Percentiles rank a stretch among this genome's conserved stretches.
Evolutionary conservation across 352 stramenopile genomes (phyloP).

Genomic region (Pythium pectinolyticum): DNA sequence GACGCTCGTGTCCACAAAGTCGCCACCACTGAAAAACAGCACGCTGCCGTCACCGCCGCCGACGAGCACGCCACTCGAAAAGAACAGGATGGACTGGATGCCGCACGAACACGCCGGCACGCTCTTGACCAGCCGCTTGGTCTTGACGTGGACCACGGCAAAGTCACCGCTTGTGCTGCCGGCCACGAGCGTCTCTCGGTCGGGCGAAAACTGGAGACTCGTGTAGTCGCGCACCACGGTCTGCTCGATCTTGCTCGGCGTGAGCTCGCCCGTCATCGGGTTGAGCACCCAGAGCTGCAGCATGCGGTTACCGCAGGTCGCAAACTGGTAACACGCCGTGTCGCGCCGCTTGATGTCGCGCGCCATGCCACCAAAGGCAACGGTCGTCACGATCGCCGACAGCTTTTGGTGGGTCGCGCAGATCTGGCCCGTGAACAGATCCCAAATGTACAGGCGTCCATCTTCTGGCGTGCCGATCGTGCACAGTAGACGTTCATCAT

Average conservation of each 20-base stretch:
- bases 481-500: conserved; percentile 89
- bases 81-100: conserved; percentile 62
- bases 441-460: conserved; percentile 89
- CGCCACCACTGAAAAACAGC: conserved; percentile 62
- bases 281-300: conserved; percentile 87
- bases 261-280: conserved; percentile 78
- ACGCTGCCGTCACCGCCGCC: conserved; percentile 88
- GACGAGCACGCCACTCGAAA: conserved; percentile 49
- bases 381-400: conserved; percentile 47
- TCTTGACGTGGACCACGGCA: conserved; percentile 77
- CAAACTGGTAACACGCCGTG: conserved; percentile 87
- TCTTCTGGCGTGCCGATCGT: conserved; percentile 79
- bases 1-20: conserved; percentile 74
- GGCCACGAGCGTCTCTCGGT: conserved; percentile 80
- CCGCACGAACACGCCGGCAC: conserved; percentile 82
- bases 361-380: conserved; percentile 83
- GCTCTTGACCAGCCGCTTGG: conserved; percentile 60
- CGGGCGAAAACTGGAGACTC: conserved; percentile 78
- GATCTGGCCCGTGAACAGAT: conserved; percentile 87
- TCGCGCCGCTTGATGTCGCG: conserved; percentile 91
- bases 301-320: conserved; percentile 74
- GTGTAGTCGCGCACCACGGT: conserved; percentile 81
- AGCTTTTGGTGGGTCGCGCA: conserved; percentile 83
- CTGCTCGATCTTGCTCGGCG: conserved; percentile 69
- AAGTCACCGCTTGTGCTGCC: conserved; percentile 89